Evolutionary conservation across 176 grass and related monocot genomes (phyloP), one percentile per base, ranked within the genome.

Genomic region (Rhipidocladum racemiflorum): DNA sequence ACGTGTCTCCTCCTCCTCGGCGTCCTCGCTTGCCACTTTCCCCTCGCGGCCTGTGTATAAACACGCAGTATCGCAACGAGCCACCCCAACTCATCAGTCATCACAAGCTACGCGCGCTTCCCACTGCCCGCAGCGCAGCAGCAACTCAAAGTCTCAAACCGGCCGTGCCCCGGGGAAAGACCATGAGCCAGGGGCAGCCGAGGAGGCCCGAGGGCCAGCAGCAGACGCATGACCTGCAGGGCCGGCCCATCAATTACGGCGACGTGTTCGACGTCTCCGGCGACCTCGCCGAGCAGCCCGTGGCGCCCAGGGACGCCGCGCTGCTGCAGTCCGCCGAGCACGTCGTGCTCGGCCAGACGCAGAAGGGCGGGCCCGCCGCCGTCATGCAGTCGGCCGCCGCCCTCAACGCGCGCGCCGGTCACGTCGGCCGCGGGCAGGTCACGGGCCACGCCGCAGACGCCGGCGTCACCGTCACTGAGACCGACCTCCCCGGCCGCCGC

Each of bases 121-220:
- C 42, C 7, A 12, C 42, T 12, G 42, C 42, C 30, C 30, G 30
- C 30, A 30, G 42, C 42, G 42, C 42, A 44, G 43, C 43, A 13
- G 43, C 43, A 44, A 3, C 43, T 44, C 43, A 13, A n/a, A n/a
- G n/a, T n/a, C n/a, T n/a, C n/a, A n/a, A n/a, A n/a, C n/a, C n/a
- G n/a, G n/a, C n/a, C n/a, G n/a, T n/a, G n/a, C n/a, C n/a, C n/a
- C n/a, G n/a, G n/a, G n/a, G n/a, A n/a, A n/a, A n/a, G 55, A 8
- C 11, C 45, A 92, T 96, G 93, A 96, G 88, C 74, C 88, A 92
- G 81, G 84, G 83, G 63, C n/a, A 91, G 57, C 86, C 80, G 0
- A 72, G 56, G 40, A 85, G 85, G 80, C 61, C 46, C 23, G 36
- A 81, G 68, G 68, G 9, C 29, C 84, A 68, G 8, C 34, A 70